Conservation (phyloP, 225 moss, liverwort and hornwort species). For the Lunularia cruciata region DNA sequence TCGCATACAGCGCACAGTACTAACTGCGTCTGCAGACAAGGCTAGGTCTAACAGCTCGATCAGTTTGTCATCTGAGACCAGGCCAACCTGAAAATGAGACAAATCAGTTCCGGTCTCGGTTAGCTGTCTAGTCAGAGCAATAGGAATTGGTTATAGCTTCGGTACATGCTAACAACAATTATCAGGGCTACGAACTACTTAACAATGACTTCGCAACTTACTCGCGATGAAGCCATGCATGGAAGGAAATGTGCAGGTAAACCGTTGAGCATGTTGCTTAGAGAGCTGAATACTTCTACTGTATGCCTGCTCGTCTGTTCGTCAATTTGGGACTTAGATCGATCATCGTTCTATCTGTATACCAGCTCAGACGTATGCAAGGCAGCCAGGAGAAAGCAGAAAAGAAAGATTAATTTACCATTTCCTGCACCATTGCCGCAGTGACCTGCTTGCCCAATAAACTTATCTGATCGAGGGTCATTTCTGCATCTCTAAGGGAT, state of each 20-base stretch:
- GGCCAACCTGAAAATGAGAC: conserved; percentile 58
- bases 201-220: background rate
- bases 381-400: background rate
- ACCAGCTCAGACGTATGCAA: no score
- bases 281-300: no score
- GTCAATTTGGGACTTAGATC: no score
- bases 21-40: conserved; percentile 74
- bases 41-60: conserved; percentile 81
- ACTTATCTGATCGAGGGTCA: conserved; percentile 76
- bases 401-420: conserved; percentile 44
- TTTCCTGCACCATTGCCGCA: conserved; percentile 77
- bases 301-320: no score
- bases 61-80: conserved; percentile 72
- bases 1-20: conserved; percentile 77
- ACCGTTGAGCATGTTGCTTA: no score
- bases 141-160: no score
- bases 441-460: conserved; percentile 68
- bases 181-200: no score
- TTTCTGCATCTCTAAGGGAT: conserved; percentile 80
- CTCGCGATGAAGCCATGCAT: background rate
- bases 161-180: no score
- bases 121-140: background rate
- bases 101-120: background rate
- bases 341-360: no score
- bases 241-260: no score